Conservation (phyloP, 2,329 filamentous ascomycete species). For the Aspergillus ustus region DNA sequence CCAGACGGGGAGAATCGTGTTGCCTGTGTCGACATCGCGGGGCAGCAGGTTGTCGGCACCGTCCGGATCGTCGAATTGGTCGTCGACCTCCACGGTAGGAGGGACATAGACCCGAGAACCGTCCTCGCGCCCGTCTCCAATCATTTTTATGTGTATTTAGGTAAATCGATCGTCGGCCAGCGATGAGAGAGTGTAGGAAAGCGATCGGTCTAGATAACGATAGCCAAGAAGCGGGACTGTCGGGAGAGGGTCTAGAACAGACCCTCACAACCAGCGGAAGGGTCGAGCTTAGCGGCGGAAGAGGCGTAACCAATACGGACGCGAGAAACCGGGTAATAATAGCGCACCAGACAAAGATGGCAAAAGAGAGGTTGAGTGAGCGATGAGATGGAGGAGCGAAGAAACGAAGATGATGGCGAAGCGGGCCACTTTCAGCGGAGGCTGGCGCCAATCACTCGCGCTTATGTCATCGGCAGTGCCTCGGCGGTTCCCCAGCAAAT, state of each 20-base stretch:
- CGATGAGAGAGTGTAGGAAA: constrained; percentile 15
- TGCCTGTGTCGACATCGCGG: constrained; percentile 33
- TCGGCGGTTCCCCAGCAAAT: constrained; percentile 1
- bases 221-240: constrained; percentile 16
- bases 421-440: constrained; percentile 12
- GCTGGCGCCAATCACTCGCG: constrained; percentile 16
- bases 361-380: constrained; percentile 2
- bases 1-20: constrained; percentile 49
- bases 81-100: constrained; percentile 41
- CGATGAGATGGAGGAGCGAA: background rate
- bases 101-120: constrained; percentile 39
- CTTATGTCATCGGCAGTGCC: constrained; percentile 21
- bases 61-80: constrained; percentile 38
- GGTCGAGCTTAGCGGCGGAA: constrained; percentile 9
- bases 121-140: constrained; percentile 37
- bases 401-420: constrained; percentile 2
- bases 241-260: constrained; percentile 23
- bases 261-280: constrained; percentile 22
- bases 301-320: background rate
- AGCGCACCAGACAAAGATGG: constrained; percentile 11
- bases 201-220: constrained; percentile 16
- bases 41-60: constrained; percentile 38
- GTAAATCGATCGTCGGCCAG: constrained; percentile 15
- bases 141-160: constrained; percentile 28
- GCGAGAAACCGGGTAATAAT: constrained; percentile 1